Conservation (phyloP, 139 green algal genomes). For the Astrephomene gubernaculifera region DNA sequence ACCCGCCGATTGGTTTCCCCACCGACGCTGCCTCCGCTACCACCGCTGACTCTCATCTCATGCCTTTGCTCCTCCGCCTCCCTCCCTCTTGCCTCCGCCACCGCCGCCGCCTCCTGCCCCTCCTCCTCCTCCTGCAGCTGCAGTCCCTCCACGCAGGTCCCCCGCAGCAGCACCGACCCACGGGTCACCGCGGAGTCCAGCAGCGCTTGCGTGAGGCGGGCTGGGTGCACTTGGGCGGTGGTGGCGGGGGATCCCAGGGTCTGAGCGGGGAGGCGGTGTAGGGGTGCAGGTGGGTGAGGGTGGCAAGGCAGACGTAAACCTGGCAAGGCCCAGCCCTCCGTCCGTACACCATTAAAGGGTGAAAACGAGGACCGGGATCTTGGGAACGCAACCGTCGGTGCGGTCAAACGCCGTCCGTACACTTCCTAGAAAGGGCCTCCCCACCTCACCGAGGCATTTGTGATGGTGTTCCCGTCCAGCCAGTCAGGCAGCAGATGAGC, state of each 20-base stretch:
- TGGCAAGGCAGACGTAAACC: background rate
- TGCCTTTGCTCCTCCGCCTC: background rate
- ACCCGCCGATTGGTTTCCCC: too few species aligned
- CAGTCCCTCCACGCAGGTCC: slow-evolving; percentile 60
- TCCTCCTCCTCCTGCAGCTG: slow-evolving; percentile 29
- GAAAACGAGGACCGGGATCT: background rate
- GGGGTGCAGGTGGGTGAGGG: background rate
- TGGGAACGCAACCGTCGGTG: too few species aligned
- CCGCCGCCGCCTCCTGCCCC: background rate
- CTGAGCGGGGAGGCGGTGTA: slow-evolving; percentile 4
- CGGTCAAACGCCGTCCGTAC: too few species aligned
- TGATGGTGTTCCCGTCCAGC: too few species aligned
- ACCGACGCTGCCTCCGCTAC: too few species aligned
- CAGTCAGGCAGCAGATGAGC: too few species aligned
- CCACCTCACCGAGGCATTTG: too few species aligned
- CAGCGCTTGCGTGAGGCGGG: slow-evolving; percentile 75
- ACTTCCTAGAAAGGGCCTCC: too few species aligned
- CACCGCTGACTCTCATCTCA: too few species aligned
- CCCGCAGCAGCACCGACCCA: slow-evolving; percentile 60
- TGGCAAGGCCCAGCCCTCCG: too few species aligned
- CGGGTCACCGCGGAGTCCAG: slow-evolving; percentile 58
- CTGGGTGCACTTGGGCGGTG: slow-evolving; percentile 84
- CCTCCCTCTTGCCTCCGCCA: background rate
- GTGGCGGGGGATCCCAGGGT: slow-evolving; percentile 64
- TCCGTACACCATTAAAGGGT: too few species aligned